A percentile compares a stretch with the other conserved stretches of the same genome.
Conservation (phyloP, 2,329 filamentous ascomycete genomes). For the Sclerotinia borealis region DNA sequence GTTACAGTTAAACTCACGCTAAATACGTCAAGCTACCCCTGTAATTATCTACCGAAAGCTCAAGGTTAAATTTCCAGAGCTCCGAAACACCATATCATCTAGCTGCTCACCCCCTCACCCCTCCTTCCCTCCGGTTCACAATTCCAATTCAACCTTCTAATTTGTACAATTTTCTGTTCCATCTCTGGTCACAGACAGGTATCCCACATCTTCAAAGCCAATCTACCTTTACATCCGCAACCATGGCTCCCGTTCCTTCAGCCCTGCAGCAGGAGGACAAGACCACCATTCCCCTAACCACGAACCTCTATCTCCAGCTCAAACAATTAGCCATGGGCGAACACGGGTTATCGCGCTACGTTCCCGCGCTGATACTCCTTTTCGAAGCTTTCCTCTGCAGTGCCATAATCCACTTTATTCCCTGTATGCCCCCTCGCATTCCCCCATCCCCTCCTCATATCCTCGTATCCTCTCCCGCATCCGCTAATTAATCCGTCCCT, state of each 20-base stretch:
- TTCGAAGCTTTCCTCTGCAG: conserved; percentile 29
- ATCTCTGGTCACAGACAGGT: too few relatives aligned
- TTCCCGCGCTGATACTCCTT: conserved; percentile 23
- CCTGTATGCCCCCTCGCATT: conserved; percentile 22
- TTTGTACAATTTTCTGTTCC: not conserved
- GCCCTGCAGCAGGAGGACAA: not conserved
- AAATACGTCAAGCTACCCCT: too few relatives aligned
- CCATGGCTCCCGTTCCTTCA: not conserved
- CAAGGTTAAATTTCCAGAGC: not conserved
- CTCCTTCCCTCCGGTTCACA: too few relatives aligned
- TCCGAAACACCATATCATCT: not conserved
- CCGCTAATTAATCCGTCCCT: not conserved
- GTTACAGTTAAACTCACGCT: too few relatives aligned
- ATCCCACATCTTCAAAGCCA: too few relatives aligned
- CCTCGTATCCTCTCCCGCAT: not conserved
- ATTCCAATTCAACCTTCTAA: not conserved
- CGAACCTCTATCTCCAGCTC: conserved; percentile 19
- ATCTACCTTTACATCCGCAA: not conserved
- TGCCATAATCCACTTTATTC: conserved; percentile 27
- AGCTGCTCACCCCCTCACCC: not conserved
- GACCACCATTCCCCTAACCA: not conserved
- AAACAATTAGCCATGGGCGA: conserved; percentile 25
- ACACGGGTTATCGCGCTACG: conserved; percentile 28
- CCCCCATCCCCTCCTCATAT: too few relatives aligned
- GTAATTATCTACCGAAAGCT: not conserved